These are phyloP conservation scores for Agaricus subrufescens DNA, from an alignment of 768 basidiomycete genomes.

Conservation along the genomic window DNA sequence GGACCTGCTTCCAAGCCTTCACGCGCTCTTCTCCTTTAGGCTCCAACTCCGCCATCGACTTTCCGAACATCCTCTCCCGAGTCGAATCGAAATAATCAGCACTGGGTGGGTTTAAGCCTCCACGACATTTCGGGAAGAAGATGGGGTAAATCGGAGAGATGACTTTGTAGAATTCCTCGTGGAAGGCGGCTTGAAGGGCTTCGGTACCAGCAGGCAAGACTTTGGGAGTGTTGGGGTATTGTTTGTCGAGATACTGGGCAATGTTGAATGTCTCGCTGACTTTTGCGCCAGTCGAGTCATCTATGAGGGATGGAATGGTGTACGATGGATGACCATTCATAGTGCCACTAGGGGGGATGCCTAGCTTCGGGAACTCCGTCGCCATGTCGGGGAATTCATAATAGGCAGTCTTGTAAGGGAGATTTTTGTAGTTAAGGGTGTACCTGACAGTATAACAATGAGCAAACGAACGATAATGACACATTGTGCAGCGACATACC, in stretches of 20 bases:
- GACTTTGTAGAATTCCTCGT: constrained; percentile 12
- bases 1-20: constrained; percentile 4
- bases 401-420: constrained; percentile 33
- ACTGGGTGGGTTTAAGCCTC: constrained; percentile 1
- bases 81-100: constrained; percentile 10
- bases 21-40: constrained; percentile 3
- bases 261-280: constrained; percentile 35
- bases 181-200: constrained; percentile 27
- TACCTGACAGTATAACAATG: neutral
- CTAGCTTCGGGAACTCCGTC: constrained; percentile 20
- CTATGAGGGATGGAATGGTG: constrained; percentile 41
- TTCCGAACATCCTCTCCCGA: neutral
- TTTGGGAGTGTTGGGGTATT: constrained; percentile 31
- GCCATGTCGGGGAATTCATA: constrained; percentile 38
- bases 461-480: neutral
- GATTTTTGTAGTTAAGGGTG: constrained; percentile 7
- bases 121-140: constrained; percentile 1
- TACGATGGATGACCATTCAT: constrained; percentile 23
- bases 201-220: constrained; percentile 28
- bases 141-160: constrained; percentile 1
- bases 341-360: constrained; percentile 21
- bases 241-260: constrained; percentile 38
- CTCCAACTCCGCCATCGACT: neutral
- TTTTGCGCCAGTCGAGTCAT: constrained; percentile 27
- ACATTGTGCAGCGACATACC: too few relatives aligned